Conservation (phyloP, 2,329 filamentous ascomycete genomes). For the Scytalidium sp. region DNA sequence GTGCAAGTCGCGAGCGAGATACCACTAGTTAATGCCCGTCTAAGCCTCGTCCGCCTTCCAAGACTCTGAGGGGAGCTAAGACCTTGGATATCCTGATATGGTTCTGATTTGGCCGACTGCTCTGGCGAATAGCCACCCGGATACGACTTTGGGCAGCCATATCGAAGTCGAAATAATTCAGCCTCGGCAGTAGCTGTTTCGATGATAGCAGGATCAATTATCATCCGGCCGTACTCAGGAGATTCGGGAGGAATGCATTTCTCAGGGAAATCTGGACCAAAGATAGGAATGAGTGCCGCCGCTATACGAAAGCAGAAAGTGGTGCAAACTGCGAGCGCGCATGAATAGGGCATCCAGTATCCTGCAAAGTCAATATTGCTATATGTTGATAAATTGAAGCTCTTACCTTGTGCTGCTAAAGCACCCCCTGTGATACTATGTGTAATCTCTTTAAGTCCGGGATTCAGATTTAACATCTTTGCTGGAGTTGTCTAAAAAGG, state of each 20-base stretch:
- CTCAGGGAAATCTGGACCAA: constrained; percentile 76
- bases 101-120: constrained; percentile 17
- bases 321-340: constrained; percentile 80
- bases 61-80: constrained; percentile 3
- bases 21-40: constrained; percentile 30
- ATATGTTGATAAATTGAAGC: neutral
- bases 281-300: constrained; percentile 83
- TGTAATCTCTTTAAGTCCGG: constrained; percentile 81
- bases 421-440: constrained; percentile 94
- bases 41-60: constrained; percentile 25
- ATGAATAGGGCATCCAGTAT: constrained; percentile 94
- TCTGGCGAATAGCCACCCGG: constrained; percentile 26
- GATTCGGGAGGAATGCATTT: constrained; percentile 66
- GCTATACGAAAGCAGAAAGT: constrained; percentile 88
- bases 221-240: constrained; percentile 63
- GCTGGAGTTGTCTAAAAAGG: constrained; percentile 74
- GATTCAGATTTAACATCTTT: constrained; percentile 76
- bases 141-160: constrained; percentile 19
- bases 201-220: constrained; percentile 58
- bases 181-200: constrained; percentile 49
- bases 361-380: constrained; percentile 47
- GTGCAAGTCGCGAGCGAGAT: constrained; percentile 35
- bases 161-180: constrained; percentile 34
- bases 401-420: constrained; percentile 79
- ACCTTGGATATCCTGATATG: neutral